Base-by-base conservation (phyloP, 768 basidiomycete species). In the Strobilomyces confusus region DNA sequence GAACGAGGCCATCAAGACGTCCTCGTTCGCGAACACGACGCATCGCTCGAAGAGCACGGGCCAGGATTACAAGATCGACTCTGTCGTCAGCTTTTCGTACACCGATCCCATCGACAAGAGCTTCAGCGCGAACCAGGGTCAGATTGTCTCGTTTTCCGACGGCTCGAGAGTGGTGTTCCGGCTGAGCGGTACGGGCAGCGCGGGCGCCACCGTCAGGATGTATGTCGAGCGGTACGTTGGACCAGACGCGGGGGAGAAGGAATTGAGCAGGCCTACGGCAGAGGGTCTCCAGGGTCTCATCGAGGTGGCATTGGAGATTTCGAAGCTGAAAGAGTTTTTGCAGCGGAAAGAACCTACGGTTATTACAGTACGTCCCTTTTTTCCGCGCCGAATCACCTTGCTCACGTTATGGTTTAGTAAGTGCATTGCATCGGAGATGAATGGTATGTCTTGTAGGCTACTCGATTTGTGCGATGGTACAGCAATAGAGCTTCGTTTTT, bases 71-170 rank as follows among this genome's bases (percentile, higher is more conserved):
- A 86, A 79, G 55, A 83, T 99, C 52, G 79, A 82, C 17, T 79
- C 81, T 23, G 74, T 89, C 40, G 86, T 85, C 75, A 84, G 92
- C 78, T 99, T 99, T 69, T 83, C 88, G 67, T 99, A 99, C 80
- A 97, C 85, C 45, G 97, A 99, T 71, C 97, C 97, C n/a, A 98
- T 98, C 71, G 97, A 99, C 69, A 76, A 85, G 49, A 92, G 89
- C 42, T 81, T 98, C 57, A 92, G 90, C 59, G 85, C 86, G 73
- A 98, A 98, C 71, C 97, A 99, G 68, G 97, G 97, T 1, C 89
- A 98, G 62, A 88, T 95, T 68, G 85, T 98, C 67, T 80, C 81
- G 48, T 99, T 99, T 74, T 73, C 76, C 29, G 97, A 98, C 67
- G 97, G 95, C 8, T 91, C 88, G 43, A 81, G 97, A 34, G 89